phyloP scores from a whole-genome alignment of 225 moss, liverwort and hornwort genomes.

The Bryoerythrophyllum caledonicum region DNA sequence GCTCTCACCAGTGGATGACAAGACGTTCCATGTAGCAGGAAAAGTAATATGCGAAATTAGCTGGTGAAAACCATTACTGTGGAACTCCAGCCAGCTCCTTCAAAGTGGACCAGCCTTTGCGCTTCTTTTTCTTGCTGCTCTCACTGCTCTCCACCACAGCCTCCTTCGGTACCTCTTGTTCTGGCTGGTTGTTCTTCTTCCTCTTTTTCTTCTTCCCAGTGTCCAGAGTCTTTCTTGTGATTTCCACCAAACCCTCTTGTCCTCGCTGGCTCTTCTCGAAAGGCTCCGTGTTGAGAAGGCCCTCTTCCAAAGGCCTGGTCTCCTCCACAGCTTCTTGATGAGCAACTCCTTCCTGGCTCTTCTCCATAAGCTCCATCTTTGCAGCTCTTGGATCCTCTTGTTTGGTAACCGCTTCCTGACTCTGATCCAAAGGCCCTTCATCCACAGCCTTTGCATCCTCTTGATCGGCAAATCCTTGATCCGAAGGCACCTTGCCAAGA shows the following conservation, averaged over 20 bases:
- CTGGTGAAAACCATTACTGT: neutral
- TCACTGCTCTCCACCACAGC: constrained; percentile 18
- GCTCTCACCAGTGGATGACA: constrained; percentile 6
- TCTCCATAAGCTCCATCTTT: neutral
- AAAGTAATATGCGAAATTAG: too few relatives aligned
- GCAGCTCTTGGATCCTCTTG: neutral
- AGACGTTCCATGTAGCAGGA: neutral
- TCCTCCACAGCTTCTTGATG: constrained; percentile 15
- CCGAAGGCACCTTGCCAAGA: neutral
- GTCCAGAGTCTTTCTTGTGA: constrained; percentile 12
- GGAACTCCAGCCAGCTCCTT: constrained; percentile 46
- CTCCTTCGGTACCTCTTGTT: constrained; percentile 23
- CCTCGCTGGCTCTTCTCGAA: neutral
- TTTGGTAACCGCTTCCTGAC: too few relatives aligned
- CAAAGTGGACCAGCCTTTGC: constrained; percentile 74
- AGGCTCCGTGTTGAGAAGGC: neutral
- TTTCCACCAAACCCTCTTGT: neutral
- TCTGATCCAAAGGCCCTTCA: too few relatives aligned
- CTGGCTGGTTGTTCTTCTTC: neutral
- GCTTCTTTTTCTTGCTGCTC: constrained; percentile 56
- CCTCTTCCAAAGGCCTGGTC: neutral
- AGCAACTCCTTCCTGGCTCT: neutral
- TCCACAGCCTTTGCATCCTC: neutral
- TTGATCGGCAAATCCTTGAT: neutral
- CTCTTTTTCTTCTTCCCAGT: constrained; percentile 9